phyloP scores from a whole-genome alignment of 1,139 yeast genomes.

The Scheffersomyces quercinus region DNA sequence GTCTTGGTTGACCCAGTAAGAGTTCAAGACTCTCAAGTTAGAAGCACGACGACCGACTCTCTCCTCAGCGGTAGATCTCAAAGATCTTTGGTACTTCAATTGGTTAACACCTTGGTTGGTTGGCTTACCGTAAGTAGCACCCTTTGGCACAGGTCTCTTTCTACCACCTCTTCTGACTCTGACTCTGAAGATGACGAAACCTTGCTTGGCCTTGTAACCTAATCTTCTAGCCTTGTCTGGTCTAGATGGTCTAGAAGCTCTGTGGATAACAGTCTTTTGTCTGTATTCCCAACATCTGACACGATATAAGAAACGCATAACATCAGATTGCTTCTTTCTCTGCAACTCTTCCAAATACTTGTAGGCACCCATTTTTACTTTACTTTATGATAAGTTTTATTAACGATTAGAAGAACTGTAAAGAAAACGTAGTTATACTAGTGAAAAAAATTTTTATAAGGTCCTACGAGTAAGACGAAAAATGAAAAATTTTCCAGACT shows the following conservation, averaged over 20 bases:
- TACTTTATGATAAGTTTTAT: conserved; percentile 11
- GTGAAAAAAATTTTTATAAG: conserved; percentile 14
- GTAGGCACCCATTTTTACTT: conserved; percentile 92
- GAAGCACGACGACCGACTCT: conserved; percentile 99
- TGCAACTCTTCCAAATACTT: conserved; percentile 98
- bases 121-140: conserved; percentile 99
- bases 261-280: conserved; percentile 98
- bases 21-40: conserved; percentile 98
- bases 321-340: conserved; percentile 99
- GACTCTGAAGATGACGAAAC: conserved; percentile 96
- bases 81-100: conserved; percentile 98
- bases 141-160: conserved; percentile 99
- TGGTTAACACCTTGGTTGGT: conserved; percentile 99
- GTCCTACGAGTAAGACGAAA: not conserved
- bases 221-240: conserved; percentile 99
- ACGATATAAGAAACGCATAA: conserved; percentile 96
- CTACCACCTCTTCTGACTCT: conserved; percentile 99
- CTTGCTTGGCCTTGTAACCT: conserved; percentile 99
- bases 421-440: conserved; percentile 1
- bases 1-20: conserved; percentile 99
- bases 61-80: conserved; percentile 98
- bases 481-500: conserved; percentile 1
- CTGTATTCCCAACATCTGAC: conserved; percentile 99
- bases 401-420: conserved; percentile 10
- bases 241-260: conserved; percentile 98